These are phyloP conservation scores for Pascua guehoae DNA, from an alignment of 1,284 basidiomycete species.

Conservation along the genomic window DNA sequence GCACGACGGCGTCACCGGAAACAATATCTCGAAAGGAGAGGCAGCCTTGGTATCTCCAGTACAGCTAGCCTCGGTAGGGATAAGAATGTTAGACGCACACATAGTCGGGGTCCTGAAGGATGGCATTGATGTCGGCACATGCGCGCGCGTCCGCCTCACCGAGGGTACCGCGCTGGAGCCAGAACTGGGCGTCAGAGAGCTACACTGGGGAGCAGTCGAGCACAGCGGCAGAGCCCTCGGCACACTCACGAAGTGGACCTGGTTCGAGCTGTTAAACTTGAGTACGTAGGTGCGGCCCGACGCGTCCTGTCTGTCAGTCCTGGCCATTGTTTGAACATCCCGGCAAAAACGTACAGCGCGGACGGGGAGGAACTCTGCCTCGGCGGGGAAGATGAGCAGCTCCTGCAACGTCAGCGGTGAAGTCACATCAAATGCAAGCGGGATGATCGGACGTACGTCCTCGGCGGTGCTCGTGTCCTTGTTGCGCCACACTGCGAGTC, in stretches of 20 bases:
- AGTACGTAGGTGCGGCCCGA: slow-evolving; percentile 45
- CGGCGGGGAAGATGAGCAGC: slow-evolving; percentile 49
- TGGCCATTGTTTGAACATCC: not conserved
- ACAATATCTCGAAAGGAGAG: too few species aligned
- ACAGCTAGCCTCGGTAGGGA: not conserved
- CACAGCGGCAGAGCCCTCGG: not conserved
- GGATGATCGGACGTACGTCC: slow-evolving; percentile 28
- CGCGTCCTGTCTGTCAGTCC: slow-evolving; percentile 29
- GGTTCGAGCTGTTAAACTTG: slow-evolving; percentile 45
- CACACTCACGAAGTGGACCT: slow-evolving; percentile 45
- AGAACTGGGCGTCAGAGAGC: slow-evolving; percentile 35
- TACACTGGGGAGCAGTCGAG: not conserved
- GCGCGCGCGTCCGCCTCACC: slow-evolving; percentile 31
- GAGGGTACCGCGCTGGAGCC: slow-evolving; percentile 41
- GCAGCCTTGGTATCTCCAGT: too few species aligned
- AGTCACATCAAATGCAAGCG: not conserved
- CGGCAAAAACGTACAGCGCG: slow-evolving; percentile 23
- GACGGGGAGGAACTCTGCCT: slow-evolving; percentile 45
- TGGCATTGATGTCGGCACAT: slow-evolving; percentile 39
- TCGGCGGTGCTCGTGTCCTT: slow-evolving; percentile 28
- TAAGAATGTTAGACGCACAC: slow-evolving; percentile 17
- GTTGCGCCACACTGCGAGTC: slow-evolving; percentile 38
- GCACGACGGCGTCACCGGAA: too few species aligned
- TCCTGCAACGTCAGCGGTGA: slow-evolving; percentile 26
- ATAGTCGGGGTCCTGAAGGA: slow-evolving; percentile 43